phyloP scores from a whole-genome alignment of 129 eudicot species.

The Flaveria ramosissima region DNA sequence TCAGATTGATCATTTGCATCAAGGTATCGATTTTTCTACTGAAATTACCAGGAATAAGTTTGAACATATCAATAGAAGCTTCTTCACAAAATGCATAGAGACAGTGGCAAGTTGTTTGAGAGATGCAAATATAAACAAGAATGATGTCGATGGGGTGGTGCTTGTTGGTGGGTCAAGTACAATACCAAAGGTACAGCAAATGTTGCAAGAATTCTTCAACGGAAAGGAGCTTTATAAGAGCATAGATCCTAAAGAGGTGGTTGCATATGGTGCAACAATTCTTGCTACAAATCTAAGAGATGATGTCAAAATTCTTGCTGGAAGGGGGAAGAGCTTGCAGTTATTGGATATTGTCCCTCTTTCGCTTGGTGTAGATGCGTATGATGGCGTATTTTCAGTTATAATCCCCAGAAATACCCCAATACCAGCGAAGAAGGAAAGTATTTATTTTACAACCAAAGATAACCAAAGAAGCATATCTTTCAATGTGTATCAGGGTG shows the following conservation, averaged over 20 bases:
- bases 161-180: too few species aligned
- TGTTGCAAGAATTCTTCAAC: constrained; percentile 3
- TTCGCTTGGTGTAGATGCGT: neutral
- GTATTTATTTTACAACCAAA: neutral
- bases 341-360: neutral
- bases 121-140: too few species aligned
- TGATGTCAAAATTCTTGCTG: too few species aligned
- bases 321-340: neutral
- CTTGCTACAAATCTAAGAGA: constrained; percentile 9
- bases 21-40: neutral
- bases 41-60: constrained; percentile 1
- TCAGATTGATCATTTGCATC: neutral
- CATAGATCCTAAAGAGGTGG: constrained; percentile 1
- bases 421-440: neutral
- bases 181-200: constrained; percentile 13
- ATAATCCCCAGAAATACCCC: constrained; percentile 21
- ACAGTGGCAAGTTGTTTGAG: neutral
- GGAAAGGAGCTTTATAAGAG: neutral
- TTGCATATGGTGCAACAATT: constrained; percentile 24
- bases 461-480: neutral
- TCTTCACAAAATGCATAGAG: constrained; percentile 18
- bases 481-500: constrained; percentile 23
- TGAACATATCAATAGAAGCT: constrained; percentile 6
- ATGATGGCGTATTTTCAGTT: neutral
- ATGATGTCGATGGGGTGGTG: too few species aligned